These are phyloP conservation scores for Agaricus blazei DNA, from an alignment of 768 basidiomycete species.

Conservation along the genomic window DNA sequence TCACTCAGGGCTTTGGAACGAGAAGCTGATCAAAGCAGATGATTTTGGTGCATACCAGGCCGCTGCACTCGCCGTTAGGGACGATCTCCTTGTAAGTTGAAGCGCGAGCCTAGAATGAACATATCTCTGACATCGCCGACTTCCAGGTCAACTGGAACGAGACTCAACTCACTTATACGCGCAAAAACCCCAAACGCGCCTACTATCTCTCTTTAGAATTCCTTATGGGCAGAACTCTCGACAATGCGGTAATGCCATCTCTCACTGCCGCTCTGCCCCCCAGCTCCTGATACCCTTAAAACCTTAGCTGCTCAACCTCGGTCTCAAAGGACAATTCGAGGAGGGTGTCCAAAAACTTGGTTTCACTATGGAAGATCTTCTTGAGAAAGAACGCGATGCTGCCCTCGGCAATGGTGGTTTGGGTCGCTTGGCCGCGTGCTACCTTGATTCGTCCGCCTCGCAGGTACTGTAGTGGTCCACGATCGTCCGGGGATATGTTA, in stretches of 20 bases:
- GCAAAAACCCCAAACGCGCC: slow-evolving; percentile 82
- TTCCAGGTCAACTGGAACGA: slow-evolving; percentile 78
- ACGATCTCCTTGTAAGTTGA: slow-evolving; percentile 69
- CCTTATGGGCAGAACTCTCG: slow-evolving; percentile 77
- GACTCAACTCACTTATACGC: slow-evolving; percentile 70
- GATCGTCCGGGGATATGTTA: slow-evolving; percentile 21
- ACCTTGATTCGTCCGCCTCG: slow-evolving; percentile 88
- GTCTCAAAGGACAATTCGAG: slow-evolving; percentile 70
- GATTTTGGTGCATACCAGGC: slow-evolving; percentile 90
- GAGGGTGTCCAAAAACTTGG: slow-evolving; percentile 73
- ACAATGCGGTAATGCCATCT: slow-evolving; percentile 48
- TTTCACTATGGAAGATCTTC: slow-evolving; percentile 83
- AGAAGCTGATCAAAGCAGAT: slow-evolving; percentile 31
- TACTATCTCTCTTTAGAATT: slow-evolving; percentile 98
- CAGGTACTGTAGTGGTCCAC: slow-evolving; percentile 61
- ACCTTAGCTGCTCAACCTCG: slow-evolving; percentile 77
- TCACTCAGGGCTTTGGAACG: neutral
- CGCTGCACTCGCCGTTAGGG: slow-evolving; percentile 80
- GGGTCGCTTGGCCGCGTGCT: slow-evolving; percentile 95
- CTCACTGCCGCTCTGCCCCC: slow-evolving; percentile 16
- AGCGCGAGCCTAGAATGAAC: neutral
- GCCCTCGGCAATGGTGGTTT: slow-evolving; percentile 94
- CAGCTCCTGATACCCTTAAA: slow-evolving; percentile 1
- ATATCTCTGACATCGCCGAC: slow-evolving; percentile 5
- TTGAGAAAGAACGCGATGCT: slow-evolving; percentile 90